Evolutionary conservation across 78 protist species (phyloP).

Genomic region (Bodo saltans): DNA sequence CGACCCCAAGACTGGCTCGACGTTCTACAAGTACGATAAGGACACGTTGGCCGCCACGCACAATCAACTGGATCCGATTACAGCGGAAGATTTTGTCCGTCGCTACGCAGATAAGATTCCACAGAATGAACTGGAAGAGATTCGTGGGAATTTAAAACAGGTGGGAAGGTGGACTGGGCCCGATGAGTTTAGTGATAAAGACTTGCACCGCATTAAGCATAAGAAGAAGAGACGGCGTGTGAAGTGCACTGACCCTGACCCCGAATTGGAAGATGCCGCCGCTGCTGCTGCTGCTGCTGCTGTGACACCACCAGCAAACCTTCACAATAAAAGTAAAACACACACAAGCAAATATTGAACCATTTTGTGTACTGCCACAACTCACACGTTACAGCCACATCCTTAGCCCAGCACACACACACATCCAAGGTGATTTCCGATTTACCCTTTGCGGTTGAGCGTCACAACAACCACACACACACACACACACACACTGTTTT

Average conservation of each 20-base stretch:
- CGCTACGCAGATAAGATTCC: not conserved
- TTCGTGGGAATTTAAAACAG: not conserved
- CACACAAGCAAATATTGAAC: no score
- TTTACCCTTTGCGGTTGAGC: no score
- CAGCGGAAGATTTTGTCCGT: not conserved
- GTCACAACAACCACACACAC: no score
- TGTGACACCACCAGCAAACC: no score
- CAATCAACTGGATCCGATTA: not conserved
- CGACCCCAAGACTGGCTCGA: not conserved
- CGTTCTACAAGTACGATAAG: not conserved
- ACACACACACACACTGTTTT: no score
- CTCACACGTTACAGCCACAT: no score
- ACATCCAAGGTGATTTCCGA: no score
- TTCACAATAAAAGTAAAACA: no score
- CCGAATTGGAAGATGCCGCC: no score
- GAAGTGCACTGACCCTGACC: not conserved
- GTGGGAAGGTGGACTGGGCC: not conserved
- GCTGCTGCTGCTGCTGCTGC: no score
- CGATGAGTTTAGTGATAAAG: not conserved
- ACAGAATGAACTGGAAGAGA: not conserved
- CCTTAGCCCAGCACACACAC: no score
- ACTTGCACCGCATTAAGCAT: not conserved
- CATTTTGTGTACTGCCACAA: no score
- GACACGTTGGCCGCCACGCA: not conserved
- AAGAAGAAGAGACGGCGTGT: not conserved